Evolutionary conservation across 2,329 filamentous ascomycete species (phyloP).

Genomic region (Phoma herbarum): DNA sequence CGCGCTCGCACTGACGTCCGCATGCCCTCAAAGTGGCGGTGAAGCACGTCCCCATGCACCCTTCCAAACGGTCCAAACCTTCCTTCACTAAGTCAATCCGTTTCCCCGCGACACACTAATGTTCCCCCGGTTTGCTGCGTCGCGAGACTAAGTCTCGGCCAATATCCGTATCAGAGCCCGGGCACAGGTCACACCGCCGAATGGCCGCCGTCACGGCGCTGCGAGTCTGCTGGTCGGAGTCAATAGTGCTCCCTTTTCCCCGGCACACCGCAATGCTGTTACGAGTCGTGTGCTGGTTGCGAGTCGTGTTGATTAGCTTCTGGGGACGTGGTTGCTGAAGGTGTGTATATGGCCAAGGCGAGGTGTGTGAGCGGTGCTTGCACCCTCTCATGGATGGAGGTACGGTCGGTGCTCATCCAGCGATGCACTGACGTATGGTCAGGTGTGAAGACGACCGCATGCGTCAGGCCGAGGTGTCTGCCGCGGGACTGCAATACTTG

Average conservation of each 20-base stretch:
- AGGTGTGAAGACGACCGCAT: not conserved
- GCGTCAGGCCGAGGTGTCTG: not conserved
- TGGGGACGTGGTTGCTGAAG: not conserved
- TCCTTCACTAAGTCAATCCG: constrained; percentile 1
- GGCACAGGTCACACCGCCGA: not conserved
- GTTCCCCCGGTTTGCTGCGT: not conserved
- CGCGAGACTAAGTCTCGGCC: not conserved
- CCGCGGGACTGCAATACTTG: too few species aligned
- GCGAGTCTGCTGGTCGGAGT: not conserved
- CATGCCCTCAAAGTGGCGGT: constrained; percentile 5
- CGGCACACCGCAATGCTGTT: constrained; percentile 2
- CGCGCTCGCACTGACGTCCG: not conserved
- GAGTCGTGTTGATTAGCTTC: not conserved
- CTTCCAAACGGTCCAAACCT: too few species aligned
- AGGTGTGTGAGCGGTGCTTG: not conserved
- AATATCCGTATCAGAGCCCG: not conserved
- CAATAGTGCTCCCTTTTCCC: constrained; percentile 9
- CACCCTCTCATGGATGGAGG: not conserved
- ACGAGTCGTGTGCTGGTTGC: not conserved
- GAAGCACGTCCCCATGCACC: constrained; percentile 1
- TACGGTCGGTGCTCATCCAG: not conserved
- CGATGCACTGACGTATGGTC: not conserved
- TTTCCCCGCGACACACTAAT: constrained; percentile 10
- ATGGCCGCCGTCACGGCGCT: not conserved
- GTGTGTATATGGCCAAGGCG: not conserved